Conservation (phyloP, 2,329 filamentous ascomycete species). For the Diaporthe humulicola region DNA sequence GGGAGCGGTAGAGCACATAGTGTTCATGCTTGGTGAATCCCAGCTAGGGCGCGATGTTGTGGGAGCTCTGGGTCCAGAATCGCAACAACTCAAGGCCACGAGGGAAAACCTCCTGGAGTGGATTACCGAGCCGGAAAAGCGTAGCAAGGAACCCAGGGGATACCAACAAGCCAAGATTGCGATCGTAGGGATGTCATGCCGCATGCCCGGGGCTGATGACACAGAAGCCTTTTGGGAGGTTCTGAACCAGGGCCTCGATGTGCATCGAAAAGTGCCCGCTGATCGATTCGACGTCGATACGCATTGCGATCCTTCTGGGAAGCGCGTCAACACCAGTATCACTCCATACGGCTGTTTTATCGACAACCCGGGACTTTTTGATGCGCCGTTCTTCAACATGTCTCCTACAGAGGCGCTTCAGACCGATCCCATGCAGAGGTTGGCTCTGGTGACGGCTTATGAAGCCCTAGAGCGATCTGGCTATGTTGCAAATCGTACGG, state of each 20-base stretch:
- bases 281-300: background rate
- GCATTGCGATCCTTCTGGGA: too few species aligned
- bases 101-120: background rate
- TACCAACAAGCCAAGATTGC: background rate
- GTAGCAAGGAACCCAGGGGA: background rate
- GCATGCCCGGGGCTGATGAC: background rate
- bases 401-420: conserved; percentile 26
- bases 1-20: background rate
- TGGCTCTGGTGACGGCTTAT: conserved; percentile 24
- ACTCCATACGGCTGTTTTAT: too few species aligned
- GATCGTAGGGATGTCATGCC: background rate
- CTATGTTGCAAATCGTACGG: conserved; percentile 40
- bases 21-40: background rate
- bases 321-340: too few species aligned
- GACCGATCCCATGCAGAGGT: conserved; percentile 30
- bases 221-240: conserved; percentile 5
- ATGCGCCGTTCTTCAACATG: conserved; percentile 36
- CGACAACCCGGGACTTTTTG: background rate
- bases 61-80: too few species aligned
- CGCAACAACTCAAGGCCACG: background rate
- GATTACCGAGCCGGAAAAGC: background rate
- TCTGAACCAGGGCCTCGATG: conserved; percentile 42
- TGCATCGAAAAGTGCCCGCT: conserved; percentile 38
- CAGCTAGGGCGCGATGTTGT: background rate
- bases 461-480: conserved; percentile 60